Percentiles rank a stretch among this genome's conserved stretches.
These are phyloP conservation scores for Aspergillus clavatus DNA, from an alignment of 2,329 filamentous ascomycete species.

Conservation along the genomic window DNA sequence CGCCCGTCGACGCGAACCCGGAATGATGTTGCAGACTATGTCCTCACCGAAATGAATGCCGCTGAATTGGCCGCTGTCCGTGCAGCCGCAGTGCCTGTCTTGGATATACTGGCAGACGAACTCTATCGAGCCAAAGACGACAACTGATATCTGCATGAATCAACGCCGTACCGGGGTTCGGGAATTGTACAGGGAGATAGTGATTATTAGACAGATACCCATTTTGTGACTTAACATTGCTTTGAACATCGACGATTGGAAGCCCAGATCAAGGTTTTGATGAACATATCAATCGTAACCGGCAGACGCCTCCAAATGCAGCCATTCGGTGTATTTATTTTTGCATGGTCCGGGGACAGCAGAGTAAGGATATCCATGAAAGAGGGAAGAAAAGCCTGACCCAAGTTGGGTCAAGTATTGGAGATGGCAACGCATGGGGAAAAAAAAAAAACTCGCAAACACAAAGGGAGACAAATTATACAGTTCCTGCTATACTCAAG, in stretches of 20 bases:
- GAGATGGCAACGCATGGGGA: constrained; percentile 1
- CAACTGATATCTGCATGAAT: background rate
- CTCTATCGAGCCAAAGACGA: constrained; percentile 26
- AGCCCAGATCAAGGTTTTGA: background rate
- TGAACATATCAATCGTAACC: too few species aligned
- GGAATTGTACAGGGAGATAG: background rate
- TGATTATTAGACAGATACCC: constrained; percentile 4
- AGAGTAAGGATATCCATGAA: background rate
- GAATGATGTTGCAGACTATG: constrained; percentile 67
- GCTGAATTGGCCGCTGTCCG: constrained; percentile 51
- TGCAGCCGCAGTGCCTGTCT: constrained; percentile 44
- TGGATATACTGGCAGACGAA: constrained; percentile 51
- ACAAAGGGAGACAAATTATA: constrained; percentile 36
- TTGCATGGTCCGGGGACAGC: background rate
- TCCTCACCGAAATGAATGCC: constrained; percentile 62
- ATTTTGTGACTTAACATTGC: background rate
- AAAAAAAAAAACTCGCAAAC: constrained; percentile 8
- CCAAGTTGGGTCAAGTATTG: background rate
- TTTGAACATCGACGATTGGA: background rate
- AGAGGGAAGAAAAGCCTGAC: constrained; percentile 6
- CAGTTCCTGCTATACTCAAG: constrained; percentile 81
- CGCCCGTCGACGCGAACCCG: constrained; percentile 65
- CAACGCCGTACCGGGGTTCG: too few species aligned
- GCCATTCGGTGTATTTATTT: background rate
- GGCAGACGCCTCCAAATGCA: too few species aligned